phyloP scores from a whole-genome alignment of 306 rosid species.

The Cyclanthera cordifolia region DNA sequence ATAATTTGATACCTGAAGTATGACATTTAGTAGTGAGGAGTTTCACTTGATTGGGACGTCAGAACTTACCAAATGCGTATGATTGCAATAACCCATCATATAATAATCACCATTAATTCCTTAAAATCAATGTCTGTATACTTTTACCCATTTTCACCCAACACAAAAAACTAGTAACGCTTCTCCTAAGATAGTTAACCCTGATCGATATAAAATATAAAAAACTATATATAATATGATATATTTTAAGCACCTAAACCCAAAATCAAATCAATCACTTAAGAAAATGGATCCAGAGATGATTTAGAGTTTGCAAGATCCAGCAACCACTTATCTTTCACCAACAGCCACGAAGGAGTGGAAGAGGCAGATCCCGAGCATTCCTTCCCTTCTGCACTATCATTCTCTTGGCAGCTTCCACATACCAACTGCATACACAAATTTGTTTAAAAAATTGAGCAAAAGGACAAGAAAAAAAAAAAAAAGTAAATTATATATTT shows the following conservation, averaged over 20 bases:
- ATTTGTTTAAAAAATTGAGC: too few relatives aligned
- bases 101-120: neutral
- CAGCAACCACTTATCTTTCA: slow-evolving; percentile 16
- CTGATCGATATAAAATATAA: neutral
- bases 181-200: neutral
- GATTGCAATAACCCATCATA: neutral
- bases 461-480: neutral
- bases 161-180: too few relatives aligned
- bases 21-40: too few relatives aligned
- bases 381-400: neutral
- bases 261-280: slow-evolving; percentile 1
- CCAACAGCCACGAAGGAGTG: slow-evolving; percentile 4
- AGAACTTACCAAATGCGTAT: neutral
- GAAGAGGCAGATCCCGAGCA: slow-evolving; percentile 13
- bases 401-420: slow-evolving; percentile 9
- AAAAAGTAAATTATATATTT: too few relatives aligned
- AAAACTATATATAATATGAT: too few relatives aligned
- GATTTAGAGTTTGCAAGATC: slow-evolving; percentile 4
- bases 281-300: slow-evolving; percentile 8
- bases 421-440: slow-evolving; percentile 18
- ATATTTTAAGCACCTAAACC: neutral
- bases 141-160: neutral
- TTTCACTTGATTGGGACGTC: neutral
- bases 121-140: neutral
- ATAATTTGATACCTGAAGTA: too few relatives aligned